phyloP scores from a whole-genome alignment of 2,329 filamentous ascomycete genomes.

The Claviceps digitariae region DNA sequence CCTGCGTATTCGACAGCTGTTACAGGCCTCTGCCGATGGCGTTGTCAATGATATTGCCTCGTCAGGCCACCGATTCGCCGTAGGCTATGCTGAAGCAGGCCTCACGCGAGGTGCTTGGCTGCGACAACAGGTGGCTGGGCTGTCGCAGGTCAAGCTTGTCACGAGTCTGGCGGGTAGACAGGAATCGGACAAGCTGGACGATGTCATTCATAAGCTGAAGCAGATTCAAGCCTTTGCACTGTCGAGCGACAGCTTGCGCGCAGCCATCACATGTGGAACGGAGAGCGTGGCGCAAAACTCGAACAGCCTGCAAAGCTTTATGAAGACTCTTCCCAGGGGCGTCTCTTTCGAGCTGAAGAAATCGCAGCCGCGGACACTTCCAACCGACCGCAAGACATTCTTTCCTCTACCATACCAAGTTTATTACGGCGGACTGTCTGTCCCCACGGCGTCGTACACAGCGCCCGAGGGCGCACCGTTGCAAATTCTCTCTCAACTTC shows the following conservation, averaged over 20 bases:
- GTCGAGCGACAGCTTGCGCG: slow-evolving; percentile 54
- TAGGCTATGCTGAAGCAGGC: slow-evolving; percentile 68
- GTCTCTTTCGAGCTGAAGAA: slow-evolving; percentile 26
- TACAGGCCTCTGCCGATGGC: slow-evolving; percentile 78
- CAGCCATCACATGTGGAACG: slow-evolving; percentile 72
- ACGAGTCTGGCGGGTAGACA: slow-evolving; percentile 63
- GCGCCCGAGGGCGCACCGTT: slow-evolving; percentile 63
- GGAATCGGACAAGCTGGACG: slow-evolving; percentile 53
- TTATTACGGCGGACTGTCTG: slow-evolving; percentile 75
- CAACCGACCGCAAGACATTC: slow-evolving; percentile 58
- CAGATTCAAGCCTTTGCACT: slow-evolving; percentile 70
- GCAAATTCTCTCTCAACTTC: slow-evolving; percentile 76
- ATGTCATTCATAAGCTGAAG: slow-evolving; percentile 73
- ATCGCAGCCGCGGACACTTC: slow-evolving; percentile 20
- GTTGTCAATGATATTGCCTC: slow-evolving; percentile 86
- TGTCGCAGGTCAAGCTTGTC: slow-evolving; percentile 78
- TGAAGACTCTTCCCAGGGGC: slow-evolving; percentile 25
- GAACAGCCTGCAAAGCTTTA: slow-evolving; percentile 55
- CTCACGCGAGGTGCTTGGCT: slow-evolving; percentile 59
- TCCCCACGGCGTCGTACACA: slow-evolving; percentile 75
- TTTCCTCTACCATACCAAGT: slow-evolving; percentile 95
- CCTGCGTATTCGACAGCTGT: slow-evolving; percentile 68
- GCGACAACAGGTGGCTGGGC: slow-evolving; percentile 74
- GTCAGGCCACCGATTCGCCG: slow-evolving; percentile 76
- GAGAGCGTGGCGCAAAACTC: slow-evolving; percentile 62